phyloP scores from a whole-genome alignment of 73 alveolate species.

The Tetrahymena elliotti region DNA sequence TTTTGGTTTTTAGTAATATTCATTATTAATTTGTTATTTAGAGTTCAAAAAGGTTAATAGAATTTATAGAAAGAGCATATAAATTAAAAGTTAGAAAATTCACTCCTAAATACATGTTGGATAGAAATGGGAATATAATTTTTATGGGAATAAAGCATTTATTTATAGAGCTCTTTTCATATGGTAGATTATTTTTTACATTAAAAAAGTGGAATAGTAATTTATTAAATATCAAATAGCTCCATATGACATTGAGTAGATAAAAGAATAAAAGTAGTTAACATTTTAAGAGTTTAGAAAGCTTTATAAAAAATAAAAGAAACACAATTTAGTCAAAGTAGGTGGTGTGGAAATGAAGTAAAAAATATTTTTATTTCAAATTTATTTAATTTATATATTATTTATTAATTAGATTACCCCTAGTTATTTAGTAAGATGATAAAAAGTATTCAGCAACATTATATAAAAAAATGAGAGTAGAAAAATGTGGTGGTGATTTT shows the following conservation, averaged over 20 bases:
- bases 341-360: constrained; percentile 8
- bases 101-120: constrained; percentile 21
- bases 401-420: background rate
- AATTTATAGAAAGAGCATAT: constrained; percentile 38
- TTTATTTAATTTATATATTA: background rate
- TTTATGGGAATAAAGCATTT: constrained; percentile 30
- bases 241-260: background rate
- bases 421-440: constrained; percentile 31
- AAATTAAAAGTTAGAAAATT: constrained; percentile 29
- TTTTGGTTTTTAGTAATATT: background rate
- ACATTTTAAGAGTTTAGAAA: background rate
- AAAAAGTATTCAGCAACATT: constrained; percentile 12
- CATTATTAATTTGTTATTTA: background rate
- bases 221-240: background rate
- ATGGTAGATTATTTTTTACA: background rate
- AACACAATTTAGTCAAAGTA: constrained; percentile 2
- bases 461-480: constrained; percentile 30
- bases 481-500: constrained; percentile 40
- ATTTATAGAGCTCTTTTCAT: constrained; percentile 9
- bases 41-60: constrained; percentile 12
- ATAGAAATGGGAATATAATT: constrained; percentile 1
- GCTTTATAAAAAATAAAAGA: background rate
- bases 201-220: background rate
- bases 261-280: background rate
- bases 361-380: background rate